Evolutionary conservation across 2,329 filamentous ascomycete genomes (phyloP).

Genomic region (Hymenoscyphus scutula): DNA sequence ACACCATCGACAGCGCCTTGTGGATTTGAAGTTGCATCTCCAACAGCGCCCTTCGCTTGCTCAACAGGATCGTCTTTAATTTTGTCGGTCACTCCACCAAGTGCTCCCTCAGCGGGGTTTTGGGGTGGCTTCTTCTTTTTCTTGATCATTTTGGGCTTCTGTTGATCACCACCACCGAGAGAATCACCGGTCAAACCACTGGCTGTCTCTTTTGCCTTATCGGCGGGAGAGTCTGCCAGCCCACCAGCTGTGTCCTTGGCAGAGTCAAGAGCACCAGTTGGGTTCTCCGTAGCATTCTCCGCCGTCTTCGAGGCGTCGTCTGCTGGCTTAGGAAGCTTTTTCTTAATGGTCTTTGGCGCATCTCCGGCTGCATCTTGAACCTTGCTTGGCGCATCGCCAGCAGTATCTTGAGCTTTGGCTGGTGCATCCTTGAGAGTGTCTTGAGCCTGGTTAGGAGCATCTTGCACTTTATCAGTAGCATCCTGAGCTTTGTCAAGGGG

Average conservation of each 20-base stretch:
- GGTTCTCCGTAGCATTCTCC: conserved; percentile 3
- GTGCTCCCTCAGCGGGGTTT: conserved; percentile 1
- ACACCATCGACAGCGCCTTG: conserved; percentile 14
- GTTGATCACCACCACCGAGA: conserved; percentile 5
- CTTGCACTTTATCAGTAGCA: conserved; percentile 9
- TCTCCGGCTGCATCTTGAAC: conserved; percentile 1
- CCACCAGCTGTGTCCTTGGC: conserved; percentile 8
- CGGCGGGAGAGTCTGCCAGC: conserved; percentile 11
- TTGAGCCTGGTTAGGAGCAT: conserved; percentile 3
- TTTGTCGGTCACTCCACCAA: conserved; percentile 10
- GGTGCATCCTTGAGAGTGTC: conserved; percentile 8
- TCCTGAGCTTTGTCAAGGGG: no score
- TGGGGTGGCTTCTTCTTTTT: conserved; percentile 9
- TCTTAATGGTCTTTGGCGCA: conserved; percentile 9
- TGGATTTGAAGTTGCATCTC: conserved; percentile 12
- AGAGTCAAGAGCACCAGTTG: conserved; percentile 6
- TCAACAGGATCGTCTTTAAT: conserved; percentile 11
- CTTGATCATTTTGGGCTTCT: conserved; percentile 9
- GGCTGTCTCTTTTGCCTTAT: conserved; percentile 4
- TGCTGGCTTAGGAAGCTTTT: conserved; percentile 7
- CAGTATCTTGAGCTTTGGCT: neutral
- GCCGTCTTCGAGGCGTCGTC: conserved; percentile 7
- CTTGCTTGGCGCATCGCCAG: conserved; percentile 9
- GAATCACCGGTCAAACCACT: conserved; percentile 6
- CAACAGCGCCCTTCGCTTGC: conserved; percentile 10